Evolutionary conservation across 495 filamentous ascomycete species (phyloP).

Genomic region (Apodospora peruviana): DNA sequence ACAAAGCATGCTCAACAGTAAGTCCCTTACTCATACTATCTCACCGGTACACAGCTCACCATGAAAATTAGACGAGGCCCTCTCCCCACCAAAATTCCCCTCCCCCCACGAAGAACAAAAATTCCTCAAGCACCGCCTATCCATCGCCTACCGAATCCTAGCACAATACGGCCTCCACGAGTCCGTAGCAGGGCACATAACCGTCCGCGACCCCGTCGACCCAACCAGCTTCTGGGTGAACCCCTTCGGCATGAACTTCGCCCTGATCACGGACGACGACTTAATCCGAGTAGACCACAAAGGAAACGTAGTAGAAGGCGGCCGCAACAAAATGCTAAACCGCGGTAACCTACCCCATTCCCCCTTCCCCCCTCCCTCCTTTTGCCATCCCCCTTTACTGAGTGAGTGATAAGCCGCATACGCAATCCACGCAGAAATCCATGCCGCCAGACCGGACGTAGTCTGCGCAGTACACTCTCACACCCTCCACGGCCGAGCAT

Average conservation of each 20-base stretch:
- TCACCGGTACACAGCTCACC: neutral
- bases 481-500: slow-evolving; percentile 49
- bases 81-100: slow-evolving; percentile 47
- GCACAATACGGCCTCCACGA: slow-evolving; percentile 54
- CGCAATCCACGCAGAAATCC: slow-evolving; percentile 59
- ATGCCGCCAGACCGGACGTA: slow-evolving; percentile 48
- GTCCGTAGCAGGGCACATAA: slow-evolving; percentile 61
- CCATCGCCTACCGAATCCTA: slow-evolving; percentile 64
- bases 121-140: slow-evolving; percentile 61
- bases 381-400: too few relatives aligned
- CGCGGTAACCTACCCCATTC: neutral
- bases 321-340: slow-evolving; percentile 7
- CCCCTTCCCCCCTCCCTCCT: neutral
- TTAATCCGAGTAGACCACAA: slow-evolving; percentile 51
- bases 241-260: slow-evolving; percentile 53
- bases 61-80: neutral
- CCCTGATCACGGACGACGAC: slow-evolving; percentile 44
- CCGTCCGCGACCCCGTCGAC: slow-evolving; percentile 56
- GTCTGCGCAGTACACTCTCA: slow-evolving; percentile 52
- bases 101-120: slow-evolving; percentile 58
- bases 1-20: neutral
- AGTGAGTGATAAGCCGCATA: slow-evolving; percentile 61
- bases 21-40: neutral
- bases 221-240: slow-evolving; percentile 64
- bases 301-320: slow-evolving; percentile 48